Evolutionary conservation across 2,329 filamentous ascomycete species (phyloP).

Genomic region (Paraconiothyrium sp.): DNA sequence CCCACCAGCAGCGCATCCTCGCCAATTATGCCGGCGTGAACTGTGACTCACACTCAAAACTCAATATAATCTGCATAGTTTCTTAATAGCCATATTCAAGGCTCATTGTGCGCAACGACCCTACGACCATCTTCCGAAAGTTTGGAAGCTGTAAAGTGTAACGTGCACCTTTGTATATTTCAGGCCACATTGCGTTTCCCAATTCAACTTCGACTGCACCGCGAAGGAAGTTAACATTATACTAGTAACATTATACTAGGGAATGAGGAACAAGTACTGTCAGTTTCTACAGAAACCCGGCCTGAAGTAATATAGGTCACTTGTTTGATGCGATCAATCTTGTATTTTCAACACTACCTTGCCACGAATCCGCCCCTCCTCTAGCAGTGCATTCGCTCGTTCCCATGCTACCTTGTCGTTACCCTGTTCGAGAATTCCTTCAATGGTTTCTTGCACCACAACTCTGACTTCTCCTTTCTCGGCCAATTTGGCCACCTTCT

Average conservation of each 20-base stretch:
- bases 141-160: no score
- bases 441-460: constrained; percentile 39
- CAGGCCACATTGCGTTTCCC: no score
- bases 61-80: neutral
- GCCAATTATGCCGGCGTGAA: neutral
- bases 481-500: constrained; percentile 33
- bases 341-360: constrained; percentile 42
- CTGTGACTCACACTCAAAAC: neutral
- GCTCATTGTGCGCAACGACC: neutral
- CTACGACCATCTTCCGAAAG: neutral
- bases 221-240: no score
- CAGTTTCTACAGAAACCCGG: no score
- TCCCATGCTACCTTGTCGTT: constrained; percentile 33
- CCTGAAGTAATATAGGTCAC: neutral
- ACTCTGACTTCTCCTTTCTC: constrained; percentile 34
- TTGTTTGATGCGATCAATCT: neutral
- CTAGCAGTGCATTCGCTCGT: constrained; percentile 34
- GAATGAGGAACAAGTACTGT: no score
- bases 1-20: neutral
- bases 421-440: constrained; percentile 35
- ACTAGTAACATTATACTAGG: no score
- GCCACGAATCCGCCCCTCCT: constrained; percentile 39
- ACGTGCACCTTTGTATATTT: no score
- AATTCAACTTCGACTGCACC: no score
- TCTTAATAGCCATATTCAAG: neutral